Percentiles rank a stretch among this genome's conserved stretches.
These are phyloP conservation scores for Hibiscus trionum DNA, from an alignment of 345 rosid genomes.

Conservation along the genomic window DNA sequence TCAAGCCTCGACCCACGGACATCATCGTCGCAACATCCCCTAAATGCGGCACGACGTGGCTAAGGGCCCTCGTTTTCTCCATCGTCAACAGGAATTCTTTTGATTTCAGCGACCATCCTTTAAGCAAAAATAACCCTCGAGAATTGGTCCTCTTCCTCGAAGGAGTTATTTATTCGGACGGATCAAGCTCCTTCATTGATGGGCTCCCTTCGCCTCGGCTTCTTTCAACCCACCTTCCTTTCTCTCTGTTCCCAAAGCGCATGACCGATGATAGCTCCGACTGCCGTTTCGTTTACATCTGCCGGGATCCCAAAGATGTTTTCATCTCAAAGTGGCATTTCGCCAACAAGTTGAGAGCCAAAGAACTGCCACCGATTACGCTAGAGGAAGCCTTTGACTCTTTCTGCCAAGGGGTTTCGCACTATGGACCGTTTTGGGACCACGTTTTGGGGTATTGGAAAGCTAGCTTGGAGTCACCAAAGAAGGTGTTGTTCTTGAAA, in stretches of 20 bases:
- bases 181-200: slow-evolving; percentile 1
- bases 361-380: background rate
- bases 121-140: slow-evolving; percentile 1
- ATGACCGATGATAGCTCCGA: background rate
- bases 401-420: slow-evolving; percentile 5
- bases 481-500: slow-evolving; percentile 3
- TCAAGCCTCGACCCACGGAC: slow-evolving; percentile 15
- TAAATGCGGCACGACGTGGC: slow-evolving; percentile 33
- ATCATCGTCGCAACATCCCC: slow-evolving; percentile 19
- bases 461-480: background rate
- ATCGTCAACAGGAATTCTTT: background rate
- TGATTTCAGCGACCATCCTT: slow-evolving; percentile 2
- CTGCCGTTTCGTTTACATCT: slow-evolving; percentile 25
- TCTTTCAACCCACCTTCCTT: slow-evolving; percentile 1
- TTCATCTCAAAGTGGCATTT: slow-evolving; percentile 24
- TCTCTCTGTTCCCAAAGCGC: slow-evolving; percentile 8
- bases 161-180: background rate
- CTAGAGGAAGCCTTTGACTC: slow-evolving; percentile 4
- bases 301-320: slow-evolving; percentile 24
- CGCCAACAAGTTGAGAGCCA: slow-evolving; percentile 3
- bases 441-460: slow-evolving; percentile 7
- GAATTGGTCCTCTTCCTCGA: slow-evolving; percentile 11
- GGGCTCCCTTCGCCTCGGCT: slow-evolving; percentile 6
- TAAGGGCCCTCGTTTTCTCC: slow-evolving; percentile 24
- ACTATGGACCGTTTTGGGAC: slow-evolving; percentile 7